Evolutionary conservation across 148 eudicot species (phyloP).

Genomic region (Fagopyrum esculentum): DNA sequence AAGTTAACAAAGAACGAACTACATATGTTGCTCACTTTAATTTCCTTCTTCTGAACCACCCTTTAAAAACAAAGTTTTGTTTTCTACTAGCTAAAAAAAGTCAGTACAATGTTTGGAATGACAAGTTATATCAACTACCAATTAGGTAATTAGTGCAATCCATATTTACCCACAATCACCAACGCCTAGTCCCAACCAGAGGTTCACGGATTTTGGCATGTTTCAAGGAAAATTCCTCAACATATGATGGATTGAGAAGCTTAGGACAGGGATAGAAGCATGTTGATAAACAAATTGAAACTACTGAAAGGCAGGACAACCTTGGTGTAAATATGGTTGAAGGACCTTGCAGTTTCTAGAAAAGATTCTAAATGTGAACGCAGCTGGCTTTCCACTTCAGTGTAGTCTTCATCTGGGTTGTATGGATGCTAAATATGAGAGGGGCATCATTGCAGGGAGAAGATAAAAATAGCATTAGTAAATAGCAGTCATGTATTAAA

Average conservation of each 20-base stretch:
- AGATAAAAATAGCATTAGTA: conserved; percentile 9
- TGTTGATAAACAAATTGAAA: background rate
- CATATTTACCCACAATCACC: background rate
- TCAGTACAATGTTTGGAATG: background rate
- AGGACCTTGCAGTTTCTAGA: conserved; percentile 89
- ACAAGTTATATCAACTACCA: background rate
- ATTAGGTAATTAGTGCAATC: background rate
- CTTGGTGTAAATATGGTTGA: conserved; percentile 88
- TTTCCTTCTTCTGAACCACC: background rate
- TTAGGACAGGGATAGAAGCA: background rate
- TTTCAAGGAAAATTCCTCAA: background rate
- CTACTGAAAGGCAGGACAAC: conserved; percentile 21
- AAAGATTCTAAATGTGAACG: conserved; percentile 85
- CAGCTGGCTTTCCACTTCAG: conserved; percentile 65
- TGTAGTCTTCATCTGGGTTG: conserved; percentile 93
- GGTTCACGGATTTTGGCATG: background rate
- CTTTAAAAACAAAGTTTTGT: background rate
- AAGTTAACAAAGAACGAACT: background rate
- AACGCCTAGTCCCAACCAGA: background rate
- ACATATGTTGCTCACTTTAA: background rate
- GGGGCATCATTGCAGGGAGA: conserved; percentile 1
- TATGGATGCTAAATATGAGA: conserved; percentile 47
- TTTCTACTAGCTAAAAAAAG: background rate
- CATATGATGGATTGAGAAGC: background rate
- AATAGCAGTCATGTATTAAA: conserved; percentile 3